These are phyloP conservation scores for Paecilomyces sp. DNA, from an alignment of 2,329 filamentous ascomycete species.

Conservation along the genomic window DNA sequence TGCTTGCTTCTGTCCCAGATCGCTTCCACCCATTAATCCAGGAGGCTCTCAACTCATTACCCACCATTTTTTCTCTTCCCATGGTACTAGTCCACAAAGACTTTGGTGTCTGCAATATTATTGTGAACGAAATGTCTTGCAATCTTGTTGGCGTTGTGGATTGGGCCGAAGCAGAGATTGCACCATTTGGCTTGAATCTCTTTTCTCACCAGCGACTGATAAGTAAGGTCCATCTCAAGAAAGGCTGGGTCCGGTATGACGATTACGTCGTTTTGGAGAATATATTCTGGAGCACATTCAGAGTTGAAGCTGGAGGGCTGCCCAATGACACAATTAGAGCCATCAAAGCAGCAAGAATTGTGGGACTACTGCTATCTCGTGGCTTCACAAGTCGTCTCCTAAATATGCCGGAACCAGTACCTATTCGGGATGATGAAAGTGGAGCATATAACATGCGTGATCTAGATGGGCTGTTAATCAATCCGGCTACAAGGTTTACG, in stretches of 20 bases:
- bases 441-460: slow-evolving; percentile 33
- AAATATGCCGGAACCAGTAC: slow-evolving; percentile 26
- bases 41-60: slow-evolving; percentile 22
- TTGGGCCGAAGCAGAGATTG: slow-evolving; percentile 35
- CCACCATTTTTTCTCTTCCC: slow-evolving; percentile 28
- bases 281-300: slow-evolving; percentile 28
- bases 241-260: slow-evolving; percentile 27
- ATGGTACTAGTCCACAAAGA: slow-evolving; percentile 36
- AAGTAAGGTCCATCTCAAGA: slow-evolving; percentile 27
- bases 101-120: slow-evolving; percentile 33
- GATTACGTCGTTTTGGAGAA: slow-evolving; percentile 23
- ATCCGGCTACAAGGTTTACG: slow-evolving; percentile 20
- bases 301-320: slow-evolving; percentile 19
- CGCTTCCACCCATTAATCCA: slow-evolving; percentile 28
- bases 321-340: slow-evolving; percentile 13
- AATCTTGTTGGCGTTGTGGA: slow-evolving; percentile 35
- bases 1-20: slow-evolving; percentile 25
- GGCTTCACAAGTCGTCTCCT: slow-evolving; percentile 35
- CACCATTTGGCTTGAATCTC: slow-evolving; percentile 36
- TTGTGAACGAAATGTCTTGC: slow-evolving; percentile 31
- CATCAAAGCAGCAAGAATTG: slow-evolving; percentile 25
- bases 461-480: slow-evolving; percentile 32
- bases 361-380: slow-evolving; percentile 25
- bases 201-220: slow-evolving; percentile 27
- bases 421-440: slow-evolving; percentile 30